phyloP scores from a whole-genome alignment of 257 asterid species.

The Przewalskia tangutica region DNA sequence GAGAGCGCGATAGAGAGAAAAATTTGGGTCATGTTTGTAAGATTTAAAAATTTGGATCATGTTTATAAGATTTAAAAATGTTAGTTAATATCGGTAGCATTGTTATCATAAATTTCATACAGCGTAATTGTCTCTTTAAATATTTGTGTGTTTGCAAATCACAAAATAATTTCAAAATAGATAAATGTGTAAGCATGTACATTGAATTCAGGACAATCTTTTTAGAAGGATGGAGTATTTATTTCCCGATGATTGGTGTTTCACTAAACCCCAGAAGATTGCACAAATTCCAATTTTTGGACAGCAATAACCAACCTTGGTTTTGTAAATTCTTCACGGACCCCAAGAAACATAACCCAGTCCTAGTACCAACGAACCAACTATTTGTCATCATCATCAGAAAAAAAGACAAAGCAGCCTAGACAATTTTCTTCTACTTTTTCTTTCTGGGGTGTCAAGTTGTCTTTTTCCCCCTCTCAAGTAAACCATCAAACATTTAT shows the following conservation, averaged over 20 bases:
- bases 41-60: too few species aligned
- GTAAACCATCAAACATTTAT: background rate
- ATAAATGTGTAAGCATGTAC: too few species aligned
- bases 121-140: too few species aligned
- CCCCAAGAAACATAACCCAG: background rate
- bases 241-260: background rate
- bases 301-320: background rate
- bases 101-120: too few species aligned
- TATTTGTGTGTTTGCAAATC: too few species aligned
- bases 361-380: background rate
- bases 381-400: background rate
- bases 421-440: background rate
- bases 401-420: background rate
- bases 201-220: too few species aligned
- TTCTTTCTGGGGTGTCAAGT: background rate
- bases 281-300: background rate
- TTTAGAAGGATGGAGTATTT: background rate
- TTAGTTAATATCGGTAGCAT: too few species aligned
- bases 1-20: too few species aligned
- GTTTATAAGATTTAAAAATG: too few species aligned
- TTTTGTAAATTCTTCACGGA: background rate
- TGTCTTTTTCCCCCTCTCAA: background rate
- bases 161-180: too few species aligned
- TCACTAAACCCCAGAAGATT: conserved; percentile 1
- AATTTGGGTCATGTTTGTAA: too few species aligned